These are phyloP conservation scores for Termitomyces sp. DNA, from an alignment of 768 basidiomycete genomes.

Conservation along the genomic window DNA sequence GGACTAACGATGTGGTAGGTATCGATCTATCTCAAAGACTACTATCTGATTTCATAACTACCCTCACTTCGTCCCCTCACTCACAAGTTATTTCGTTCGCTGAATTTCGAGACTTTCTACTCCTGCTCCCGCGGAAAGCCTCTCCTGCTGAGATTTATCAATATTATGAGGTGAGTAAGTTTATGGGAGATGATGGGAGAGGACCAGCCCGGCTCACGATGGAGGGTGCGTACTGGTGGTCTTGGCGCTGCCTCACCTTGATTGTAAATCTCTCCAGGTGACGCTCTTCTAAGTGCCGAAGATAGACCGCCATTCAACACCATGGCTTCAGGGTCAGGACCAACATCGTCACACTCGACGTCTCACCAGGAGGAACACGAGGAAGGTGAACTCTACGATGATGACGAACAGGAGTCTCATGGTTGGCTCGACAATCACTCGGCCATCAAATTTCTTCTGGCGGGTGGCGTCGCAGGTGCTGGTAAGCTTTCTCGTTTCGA, in stretches of 20 bases:
- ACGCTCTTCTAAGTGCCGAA: constrained; percentile 74
- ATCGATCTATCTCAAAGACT: constrained; percentile 64
- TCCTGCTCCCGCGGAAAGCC: constrained; percentile 76
- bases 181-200: constrained; percentile 68
- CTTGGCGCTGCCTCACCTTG: not conserved
- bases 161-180: constrained; percentile 68
- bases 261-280: constrained; percentile 39
- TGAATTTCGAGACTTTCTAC: constrained; percentile 86
- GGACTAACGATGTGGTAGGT: constrained; percentile 38
- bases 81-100: constrained; percentile 68
- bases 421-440: constrained; percentile 61
- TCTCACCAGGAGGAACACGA: constrained; percentile 33
- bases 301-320: constrained; percentile 45
- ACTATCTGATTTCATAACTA: constrained; percentile 77
- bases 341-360: constrained; percentile 1
- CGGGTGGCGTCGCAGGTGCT: constrained; percentile 92
- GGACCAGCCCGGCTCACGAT: constrained; percentile 79
- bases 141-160: constrained; percentile 83
- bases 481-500: constrained; percentile 42
- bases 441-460: constrained; percentile 84
- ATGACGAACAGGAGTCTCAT: constrained; percentile 57
- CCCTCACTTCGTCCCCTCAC: constrained; percentile 65
- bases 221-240: constrained; percentile 59
- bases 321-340: constrained; percentile 9
- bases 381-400: constrained; percentile 39